A percentile compares a stretch with the other conserved stretches of the same genome.
Conservation (phyloP, 2,329 filamentous ascomycete genomes). For the Nemania sp. region DNA sequence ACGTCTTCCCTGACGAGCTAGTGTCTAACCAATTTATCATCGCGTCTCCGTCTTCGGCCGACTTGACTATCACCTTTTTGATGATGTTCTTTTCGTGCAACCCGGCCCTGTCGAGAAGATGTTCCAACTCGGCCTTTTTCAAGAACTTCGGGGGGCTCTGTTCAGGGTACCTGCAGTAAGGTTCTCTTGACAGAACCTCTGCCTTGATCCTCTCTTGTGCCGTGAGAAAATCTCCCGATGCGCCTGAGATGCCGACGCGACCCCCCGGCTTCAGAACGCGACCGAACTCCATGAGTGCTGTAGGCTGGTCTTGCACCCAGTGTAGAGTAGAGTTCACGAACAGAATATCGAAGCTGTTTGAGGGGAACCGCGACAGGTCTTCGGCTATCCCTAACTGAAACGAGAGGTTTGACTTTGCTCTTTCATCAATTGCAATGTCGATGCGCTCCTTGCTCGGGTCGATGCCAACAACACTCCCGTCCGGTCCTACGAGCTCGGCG, state of each 20-base stretch:
- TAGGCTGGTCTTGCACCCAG: slow-evolving; percentile 35
- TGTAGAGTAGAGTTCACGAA: slow-evolving; percentile 37
- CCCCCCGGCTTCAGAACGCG: slow-evolving; percentile 34
- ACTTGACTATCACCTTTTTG: slow-evolving; percentile 35
- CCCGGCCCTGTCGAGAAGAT: slow-evolving; percentile 29
- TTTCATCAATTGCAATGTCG: slow-evolving; percentile 17
- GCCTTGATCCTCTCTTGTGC: slow-evolving; percentile 30
- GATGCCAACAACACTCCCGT: slow-evolving; percentile 34
- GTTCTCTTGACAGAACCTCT: slow-evolving; percentile 33
- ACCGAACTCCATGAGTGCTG: slow-evolving; percentile 28
- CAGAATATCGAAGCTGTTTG: slow-evolving; percentile 32
- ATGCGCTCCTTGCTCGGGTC: slow-evolving; percentile 41
- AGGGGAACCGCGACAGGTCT: slow-evolving; percentile 32
- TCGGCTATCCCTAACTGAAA: slow-evolving; percentile 33
- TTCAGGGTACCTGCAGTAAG: slow-evolving; percentile 31
- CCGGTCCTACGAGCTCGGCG: slow-evolving; percentile 29
- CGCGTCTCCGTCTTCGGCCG: slow-evolving; percentile 22
- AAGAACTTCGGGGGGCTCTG: slow-evolving; percentile 33
- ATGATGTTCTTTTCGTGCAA: slow-evolving; percentile 27
- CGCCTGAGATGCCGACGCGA: slow-evolving; percentile 24
- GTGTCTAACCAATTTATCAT: slow-evolving; percentile 41
- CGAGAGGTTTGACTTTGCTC: slow-evolving; percentile 16
- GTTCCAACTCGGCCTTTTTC: slow-evolving; percentile 29
- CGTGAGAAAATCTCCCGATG: slow-evolving; percentile 29
- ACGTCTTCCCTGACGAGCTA: slow-evolving; percentile 40